Evolutionary conservation across 208 protist species (phyloP).

Genomic region (Crithidia brevicula): DNA sequence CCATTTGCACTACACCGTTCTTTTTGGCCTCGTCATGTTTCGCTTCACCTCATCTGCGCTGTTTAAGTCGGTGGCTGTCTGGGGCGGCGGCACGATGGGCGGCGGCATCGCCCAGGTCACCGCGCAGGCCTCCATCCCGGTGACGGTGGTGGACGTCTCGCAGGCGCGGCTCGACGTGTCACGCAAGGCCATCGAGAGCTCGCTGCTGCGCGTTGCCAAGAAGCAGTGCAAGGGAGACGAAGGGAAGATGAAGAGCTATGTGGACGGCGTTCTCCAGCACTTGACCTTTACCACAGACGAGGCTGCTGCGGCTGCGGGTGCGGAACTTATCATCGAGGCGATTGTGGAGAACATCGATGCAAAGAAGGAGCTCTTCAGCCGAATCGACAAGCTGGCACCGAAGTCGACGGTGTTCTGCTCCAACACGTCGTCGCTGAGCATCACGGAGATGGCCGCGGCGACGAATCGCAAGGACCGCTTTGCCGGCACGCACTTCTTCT

Average conservation of each 20-base stretch:
- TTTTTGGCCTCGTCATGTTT: conserved; percentile 21
- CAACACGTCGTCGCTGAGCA: conserved; percentile 85
- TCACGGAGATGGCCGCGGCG: conserved; percentile 62
- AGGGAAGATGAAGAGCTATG: conserved; percentile 45
- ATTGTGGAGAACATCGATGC: conserved; percentile 67
- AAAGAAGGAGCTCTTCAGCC: conserved; percentile 62
- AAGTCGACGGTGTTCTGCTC: conserved; percentile 81
- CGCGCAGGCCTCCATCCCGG: conserved; percentile 47
- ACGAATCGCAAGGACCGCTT: conserved; percentile 72
- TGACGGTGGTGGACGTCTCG: conserved; percentile 68
- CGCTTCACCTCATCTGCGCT: conserved; percentile 24
- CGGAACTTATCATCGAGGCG: conserved; percentile 73
- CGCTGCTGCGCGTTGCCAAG: conserved; percentile 57
- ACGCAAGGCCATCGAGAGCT: conserved; percentile 54
- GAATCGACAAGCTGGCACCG: conserved; percentile 55
- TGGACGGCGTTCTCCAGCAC: conserved; percentile 38
- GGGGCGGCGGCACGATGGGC: conserved; percentile 79
- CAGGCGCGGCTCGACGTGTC: conserved; percentile 54
- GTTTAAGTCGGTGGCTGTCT: conserved; percentile 57
- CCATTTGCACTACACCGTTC: no score
- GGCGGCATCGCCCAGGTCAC: conserved; percentile 73
- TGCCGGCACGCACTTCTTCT: conserved; percentile 91
- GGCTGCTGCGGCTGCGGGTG: conserved; percentile 29
- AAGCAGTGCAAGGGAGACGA: conserved; percentile 62
- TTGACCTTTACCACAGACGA: conserved; percentile 76